Conservation (phyloP, 139 green algal genomes). For the Picochlorum sp. region DNA sequence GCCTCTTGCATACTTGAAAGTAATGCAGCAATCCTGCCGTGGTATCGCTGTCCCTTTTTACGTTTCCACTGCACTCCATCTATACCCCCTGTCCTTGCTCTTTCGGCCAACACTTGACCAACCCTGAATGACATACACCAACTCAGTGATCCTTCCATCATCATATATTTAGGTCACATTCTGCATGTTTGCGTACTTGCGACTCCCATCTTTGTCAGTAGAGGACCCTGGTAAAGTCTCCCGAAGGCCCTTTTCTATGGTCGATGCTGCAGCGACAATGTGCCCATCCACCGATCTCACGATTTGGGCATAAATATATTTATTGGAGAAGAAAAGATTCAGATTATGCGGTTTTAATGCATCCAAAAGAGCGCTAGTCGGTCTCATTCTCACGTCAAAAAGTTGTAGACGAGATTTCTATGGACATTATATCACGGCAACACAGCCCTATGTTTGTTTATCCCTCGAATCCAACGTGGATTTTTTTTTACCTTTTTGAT, state of each 20-base stretch:
- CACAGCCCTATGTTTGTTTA: too few relatives aligned
- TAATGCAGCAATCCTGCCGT: slow-evolving; percentile 29
- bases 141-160: neutral
- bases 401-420: too few relatives aligned
- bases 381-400: too few relatives aligned
- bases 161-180: neutral
- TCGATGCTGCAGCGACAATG: slow-evolving; percentile 31
- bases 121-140: slow-evolving; percentile 6
- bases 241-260: slow-evolving; percentile 15
- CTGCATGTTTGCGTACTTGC: slow-evolving; percentile 1
- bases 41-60: slow-evolving; percentile 25
- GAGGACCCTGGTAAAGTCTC: slow-evolving; percentile 1
- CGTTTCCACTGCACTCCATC: slow-evolving; percentile 26
- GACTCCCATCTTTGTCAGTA: slow-evolving; percentile 14
- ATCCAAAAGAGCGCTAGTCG: neutral
- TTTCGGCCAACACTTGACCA: slow-evolving; percentile 23
- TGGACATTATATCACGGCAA: too few relatives aligned
- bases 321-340: slow-evolving; percentile 37
- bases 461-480: too few relatives aligned
- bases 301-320: slow-evolving; percentile 37
- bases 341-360: slow-evolving; percentile 3
- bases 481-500: too few relatives aligned
- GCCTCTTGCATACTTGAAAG: slow-evolving; percentile 5
- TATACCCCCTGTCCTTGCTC: slow-evolving; percentile 12
- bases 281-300: slow-evolving; percentile 12